Evolutionary conservation across 176 grass and related monocot species (phyloP).

Genomic region (Triticum aestivum): IWGSC_CS_RefSeq_v2.1 NC_057812.1:616683618-616684117

Average conservation of each 20-base stretch:
- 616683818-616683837: not conserved
- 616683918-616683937: not conserved
- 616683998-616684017: too few species aligned
- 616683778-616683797: not conserved
- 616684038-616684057: not conserved
- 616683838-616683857: not conserved
- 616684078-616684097: not conserved
- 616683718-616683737: too few species aligned
- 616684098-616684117: not conserved
- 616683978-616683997: not conserved
- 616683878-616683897: not conserved
- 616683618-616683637: not conserved
- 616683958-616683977: not conserved
- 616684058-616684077: not conserved
- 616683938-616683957: not conserved
- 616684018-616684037: not conserved
- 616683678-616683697: not conserved
- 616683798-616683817: not conserved
- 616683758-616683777: not conserved
- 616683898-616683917: not conserved
- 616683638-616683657: not conserved
- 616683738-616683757: not conserved
- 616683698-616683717: not conserved
- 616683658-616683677: not conserved
- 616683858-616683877: not conserved